A percentile compares a stretch with the other conserved stretches of the same genome.
Conservation (phyloP, 225 moss, liverwort and hornwort species). For the Antitrichia curtipendula region DNA sequence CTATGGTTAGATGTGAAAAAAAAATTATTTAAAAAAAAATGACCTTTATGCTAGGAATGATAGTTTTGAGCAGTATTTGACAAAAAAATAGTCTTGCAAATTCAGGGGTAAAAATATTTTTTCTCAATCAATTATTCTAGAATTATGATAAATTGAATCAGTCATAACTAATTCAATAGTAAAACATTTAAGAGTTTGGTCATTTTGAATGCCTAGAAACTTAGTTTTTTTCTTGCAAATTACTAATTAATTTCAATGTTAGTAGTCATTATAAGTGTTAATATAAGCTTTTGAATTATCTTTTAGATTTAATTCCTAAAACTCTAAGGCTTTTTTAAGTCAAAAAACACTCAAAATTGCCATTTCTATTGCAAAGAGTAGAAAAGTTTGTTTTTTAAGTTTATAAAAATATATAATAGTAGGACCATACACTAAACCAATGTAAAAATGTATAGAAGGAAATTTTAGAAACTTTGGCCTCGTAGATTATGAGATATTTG, state of each 20-base stretch:
- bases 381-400: background rate
- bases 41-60: background rate
- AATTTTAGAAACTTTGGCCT: rapidly evolving
- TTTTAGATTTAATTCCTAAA: rapidly evolving
- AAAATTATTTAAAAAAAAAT: too few relatives aligned
- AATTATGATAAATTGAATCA: background rate
- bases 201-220: background rate
- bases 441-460: background rate
- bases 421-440: background rate
- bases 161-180: background rate
- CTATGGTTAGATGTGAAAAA: background rate
- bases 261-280: background rate
- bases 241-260: background rate
- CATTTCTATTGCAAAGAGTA: background rate
- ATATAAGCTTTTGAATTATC: background rate
- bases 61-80: background rate
- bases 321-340: too few relatives aligned
- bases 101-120: background rate
- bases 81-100: background rate
- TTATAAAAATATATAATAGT: background rate
- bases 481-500: background rate
- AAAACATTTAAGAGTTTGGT: background rate
- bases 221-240: background rate
- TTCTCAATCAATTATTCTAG: background rate
- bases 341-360: background rate